A percentile compares a stretch with the other conserved stretches of the same genome.
Conservation (phyloP, 2,329 filamentous ascomycete species). For the Truncatella angustata region DNA sequence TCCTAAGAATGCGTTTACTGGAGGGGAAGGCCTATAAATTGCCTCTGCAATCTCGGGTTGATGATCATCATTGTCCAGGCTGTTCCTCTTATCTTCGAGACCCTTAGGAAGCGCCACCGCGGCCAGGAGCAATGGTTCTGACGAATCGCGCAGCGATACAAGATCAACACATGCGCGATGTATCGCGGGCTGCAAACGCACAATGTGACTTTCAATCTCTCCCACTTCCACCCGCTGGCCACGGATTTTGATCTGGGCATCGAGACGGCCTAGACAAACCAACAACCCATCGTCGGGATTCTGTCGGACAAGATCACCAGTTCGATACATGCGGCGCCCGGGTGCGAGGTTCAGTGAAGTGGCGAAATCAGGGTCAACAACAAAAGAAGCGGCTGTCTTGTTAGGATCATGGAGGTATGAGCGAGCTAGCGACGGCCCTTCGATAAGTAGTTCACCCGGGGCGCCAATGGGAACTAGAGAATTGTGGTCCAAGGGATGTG, state of each 20-base stretch:
- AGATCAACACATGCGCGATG: neutral
- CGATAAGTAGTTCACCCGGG: constrained; percentile 38
- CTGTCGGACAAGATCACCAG: constrained; percentile 36
- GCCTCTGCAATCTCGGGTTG: no score
- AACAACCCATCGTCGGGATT: constrained; percentile 29
- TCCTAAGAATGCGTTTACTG: neutral
- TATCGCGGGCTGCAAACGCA: neutral
- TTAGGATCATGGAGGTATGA: constrained; percentile 39
- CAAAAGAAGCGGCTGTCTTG: constrained; percentile 40
- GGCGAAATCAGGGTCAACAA: constrained; percentile 35
- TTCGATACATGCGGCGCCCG: constrained; percentile 31
- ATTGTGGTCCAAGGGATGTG: constrained; percentile 20
- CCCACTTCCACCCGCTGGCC: constrained; percentile 10
- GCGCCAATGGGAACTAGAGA: constrained; percentile 32
- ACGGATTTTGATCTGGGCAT: constrained; percentile 11
- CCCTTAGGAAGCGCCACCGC: neutral
- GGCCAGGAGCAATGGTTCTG: constrained; percentile 3
- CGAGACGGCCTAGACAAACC: constrained; percentile 19
- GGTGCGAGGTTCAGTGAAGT: constrained; percentile 12
- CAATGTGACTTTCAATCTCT: constrained; percentile 9
- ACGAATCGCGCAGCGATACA: neutral
- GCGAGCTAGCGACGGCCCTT: constrained; percentile 28
- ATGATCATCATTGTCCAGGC: no score
- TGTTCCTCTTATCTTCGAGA: no score
- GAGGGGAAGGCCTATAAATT: no score